These are phyloP conservation scores for Leccinum griseonigrum DNA, from an alignment of 1,284 basidiomycete genomes.

Conservation along the genomic window DNA sequence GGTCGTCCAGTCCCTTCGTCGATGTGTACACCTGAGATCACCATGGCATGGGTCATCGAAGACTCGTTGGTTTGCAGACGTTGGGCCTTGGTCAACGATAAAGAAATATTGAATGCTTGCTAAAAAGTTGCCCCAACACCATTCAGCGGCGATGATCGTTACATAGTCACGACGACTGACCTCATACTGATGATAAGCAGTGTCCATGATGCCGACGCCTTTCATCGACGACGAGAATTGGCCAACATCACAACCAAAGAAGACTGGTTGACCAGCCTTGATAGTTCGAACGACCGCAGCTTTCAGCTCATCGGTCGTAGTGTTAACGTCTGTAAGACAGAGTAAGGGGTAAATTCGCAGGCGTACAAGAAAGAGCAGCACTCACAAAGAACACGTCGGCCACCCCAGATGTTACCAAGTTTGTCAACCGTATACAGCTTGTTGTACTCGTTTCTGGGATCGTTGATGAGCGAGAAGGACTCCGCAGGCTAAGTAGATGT, in stretches of 20 bases:
- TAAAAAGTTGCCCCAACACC: slow-evolving; percentile 19
- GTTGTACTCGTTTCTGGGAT: slow-evolving; percentile 82
- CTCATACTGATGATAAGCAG: slow-evolving; percentile 79
- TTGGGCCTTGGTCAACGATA: slow-evolving; percentile 79
- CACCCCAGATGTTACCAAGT: slow-evolving; percentile 91
- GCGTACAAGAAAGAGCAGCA: slow-evolving; percentile 7
- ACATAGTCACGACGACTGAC: slow-evolving; percentile 34
- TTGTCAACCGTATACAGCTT: slow-evolving; percentile 92
- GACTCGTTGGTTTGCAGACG: slow-evolving; percentile 81
- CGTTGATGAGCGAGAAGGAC: slow-evolving; percentile 91
- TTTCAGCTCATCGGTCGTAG: slow-evolving; percentile 79
- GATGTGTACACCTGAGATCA: slow-evolving; percentile 90
- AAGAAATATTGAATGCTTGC: slow-evolving; percentile 57
- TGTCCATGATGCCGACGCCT: slow-evolving; percentile 81
- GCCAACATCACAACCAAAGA: slow-evolving; percentile 92
- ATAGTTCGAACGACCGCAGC: slow-evolving; percentile 78
- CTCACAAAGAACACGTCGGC: slow-evolving; percentile 77
- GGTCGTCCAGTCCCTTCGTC: slow-evolving; percentile 69
- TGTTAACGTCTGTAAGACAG: slow-evolving; percentile 78
- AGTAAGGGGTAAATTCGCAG: slow-evolving; percentile 2
- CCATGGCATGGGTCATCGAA: slow-evolving; percentile 92
- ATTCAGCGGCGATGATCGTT: slow-evolving; percentile 1
- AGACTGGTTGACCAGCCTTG: slow-evolving; percentile 88
- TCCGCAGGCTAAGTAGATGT: slow-evolving; percentile 47
- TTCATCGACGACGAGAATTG: slow-evolving; percentile 76